Conservation (phyloP, 805 yeast genomes). For the Wickerhamiella galacta region DNA sequence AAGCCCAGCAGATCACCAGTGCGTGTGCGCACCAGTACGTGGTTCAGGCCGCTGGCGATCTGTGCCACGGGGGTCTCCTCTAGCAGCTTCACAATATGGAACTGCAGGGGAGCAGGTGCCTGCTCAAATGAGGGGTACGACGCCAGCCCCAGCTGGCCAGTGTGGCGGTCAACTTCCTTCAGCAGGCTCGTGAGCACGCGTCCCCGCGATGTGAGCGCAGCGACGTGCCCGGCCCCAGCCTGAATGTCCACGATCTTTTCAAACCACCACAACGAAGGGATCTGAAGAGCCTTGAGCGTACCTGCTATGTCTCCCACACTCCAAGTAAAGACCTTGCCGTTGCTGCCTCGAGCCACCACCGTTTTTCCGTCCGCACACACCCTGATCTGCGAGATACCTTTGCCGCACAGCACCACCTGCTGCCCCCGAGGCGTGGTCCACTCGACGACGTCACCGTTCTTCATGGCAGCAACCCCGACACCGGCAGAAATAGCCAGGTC, state of each 20-base stretch:
- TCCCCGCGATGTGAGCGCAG: conserved; percentile 43
- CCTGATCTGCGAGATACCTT: conserved; percentile 23
- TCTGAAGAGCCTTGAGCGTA: background rate
- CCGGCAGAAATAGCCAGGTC: conserved; percentile 37
- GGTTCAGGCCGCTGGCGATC: conserved; percentile 60
- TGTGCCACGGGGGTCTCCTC: conserved; percentile 35
- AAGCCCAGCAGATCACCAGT: conserved; percentile 65
- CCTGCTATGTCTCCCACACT: conserved; percentile 1
- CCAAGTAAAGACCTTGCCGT: conserved; percentile 24
- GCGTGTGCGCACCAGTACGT: conserved; percentile 52
- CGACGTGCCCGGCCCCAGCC: conserved; percentile 52
- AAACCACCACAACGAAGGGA: conserved; percentile 21
- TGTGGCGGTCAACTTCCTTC: conserved; percentile 17
- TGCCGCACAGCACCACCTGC: conserved; percentile 29
- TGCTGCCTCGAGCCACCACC: conserved; percentile 27
- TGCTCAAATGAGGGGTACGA: conserved; percentile 44
- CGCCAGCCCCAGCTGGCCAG: conserved; percentile 80
- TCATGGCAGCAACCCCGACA: conserved; percentile 38
- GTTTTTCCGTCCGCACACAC: conserved; percentile 25
- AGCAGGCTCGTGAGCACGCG: conserved; percentile 49
- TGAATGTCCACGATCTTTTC: conserved; percentile 38
- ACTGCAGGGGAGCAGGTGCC: conserved; percentile 32
- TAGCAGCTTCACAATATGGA: conserved; percentile 41
- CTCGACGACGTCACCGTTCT: conserved; percentile 55
- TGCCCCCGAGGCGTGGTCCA: conserved; percentile 31